phyloP scores from a whole-genome alignment of 371 early-diverging fungal genomes.

The Mortierella sp. region DNA sequence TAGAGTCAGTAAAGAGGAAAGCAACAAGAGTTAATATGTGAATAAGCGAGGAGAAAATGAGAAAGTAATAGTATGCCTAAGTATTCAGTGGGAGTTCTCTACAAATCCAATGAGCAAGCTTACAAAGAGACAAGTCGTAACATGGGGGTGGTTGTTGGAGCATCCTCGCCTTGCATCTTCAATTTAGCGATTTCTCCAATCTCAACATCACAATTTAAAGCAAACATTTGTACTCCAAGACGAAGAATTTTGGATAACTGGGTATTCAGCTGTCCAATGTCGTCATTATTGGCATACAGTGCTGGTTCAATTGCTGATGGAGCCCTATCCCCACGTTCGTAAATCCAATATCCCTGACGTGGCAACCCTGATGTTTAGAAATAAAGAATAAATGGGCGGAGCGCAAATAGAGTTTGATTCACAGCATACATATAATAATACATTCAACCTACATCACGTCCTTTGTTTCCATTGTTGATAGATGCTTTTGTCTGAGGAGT shows the following conservation, averaged over 20 bases:
- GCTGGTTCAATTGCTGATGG: conserved; percentile 5
- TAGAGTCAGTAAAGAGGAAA: neutral
- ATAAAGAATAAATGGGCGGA: neutral
- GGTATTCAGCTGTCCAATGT: neutral
- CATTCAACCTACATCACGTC: conserved; percentile 1
- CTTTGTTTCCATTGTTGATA: conserved; percentile 3
- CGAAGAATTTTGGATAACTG: conserved; percentile 7
- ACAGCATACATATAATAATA: neutral
- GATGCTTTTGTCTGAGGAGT: neutral
- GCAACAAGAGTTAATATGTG: neutral
- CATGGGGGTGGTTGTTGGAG: neutral
- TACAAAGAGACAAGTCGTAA: conserved; percentile 10
- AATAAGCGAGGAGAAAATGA: too few species aligned
- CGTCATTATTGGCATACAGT: neutral
- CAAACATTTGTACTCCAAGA: conserved; percentile 14
- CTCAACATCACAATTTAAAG: conserved; percentile 4
- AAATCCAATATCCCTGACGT: conserved; percentile 18
- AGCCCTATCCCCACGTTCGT: conserved; percentile 9
- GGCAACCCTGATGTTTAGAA: conserved; percentile 12
- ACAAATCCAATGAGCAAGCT: neutral
- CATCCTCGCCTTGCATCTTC: conserved; percentile 6
- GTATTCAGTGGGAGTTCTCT: neutral
- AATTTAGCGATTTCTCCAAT: conserved; percentile 12
- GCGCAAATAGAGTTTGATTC: neutral
- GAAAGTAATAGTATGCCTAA: neutral